phyloP scores from a whole-genome alignment of 176 grass and related monocot genomes.

The Dendrocalamus sinicus region DNA sequence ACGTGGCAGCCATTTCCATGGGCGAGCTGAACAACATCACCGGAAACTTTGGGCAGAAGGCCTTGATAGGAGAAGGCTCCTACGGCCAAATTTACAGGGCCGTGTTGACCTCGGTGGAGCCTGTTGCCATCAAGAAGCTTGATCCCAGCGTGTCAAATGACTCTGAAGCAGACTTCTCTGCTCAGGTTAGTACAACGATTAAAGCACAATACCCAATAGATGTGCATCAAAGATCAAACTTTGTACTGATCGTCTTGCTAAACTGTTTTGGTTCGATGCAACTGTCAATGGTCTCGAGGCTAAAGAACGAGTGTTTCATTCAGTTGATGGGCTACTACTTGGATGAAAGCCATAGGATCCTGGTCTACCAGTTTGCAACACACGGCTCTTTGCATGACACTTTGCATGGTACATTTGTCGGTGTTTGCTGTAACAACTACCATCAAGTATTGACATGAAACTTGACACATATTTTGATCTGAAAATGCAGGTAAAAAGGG shows the following conservation, averaged over 20 bases:
- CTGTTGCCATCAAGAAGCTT: constrained; percentile 59
- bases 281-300: constrained; percentile 59
- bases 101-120: constrained; percentile 39
- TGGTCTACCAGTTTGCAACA: no score
- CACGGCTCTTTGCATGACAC: no score
- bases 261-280: constrained; percentile 1
- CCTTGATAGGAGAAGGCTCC: constrained; percentile 66
- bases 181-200: constrained; percentile 31
- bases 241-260: background rate
- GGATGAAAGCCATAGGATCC: no score
- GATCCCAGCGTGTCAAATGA: constrained; percentile 57
- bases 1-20: constrained; percentile 50
- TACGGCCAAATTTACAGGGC: constrained; percentile 57
- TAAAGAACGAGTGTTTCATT: constrained; percentile 63
- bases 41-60: constrained; percentile 39
- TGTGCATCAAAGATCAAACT: background rate
- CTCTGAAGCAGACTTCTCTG: constrained; percentile 48
- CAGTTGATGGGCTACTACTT: constrained; percentile 4
- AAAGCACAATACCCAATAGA: background rate
- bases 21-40: constrained; percentile 53
- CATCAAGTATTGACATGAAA: no score
- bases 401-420: no score
- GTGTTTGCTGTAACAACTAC: no score
- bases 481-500: no score
- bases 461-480: no score